Conservation (phyloP, 192 early-diverging fungal genomes). For the Mortierella alpina region DNA sequence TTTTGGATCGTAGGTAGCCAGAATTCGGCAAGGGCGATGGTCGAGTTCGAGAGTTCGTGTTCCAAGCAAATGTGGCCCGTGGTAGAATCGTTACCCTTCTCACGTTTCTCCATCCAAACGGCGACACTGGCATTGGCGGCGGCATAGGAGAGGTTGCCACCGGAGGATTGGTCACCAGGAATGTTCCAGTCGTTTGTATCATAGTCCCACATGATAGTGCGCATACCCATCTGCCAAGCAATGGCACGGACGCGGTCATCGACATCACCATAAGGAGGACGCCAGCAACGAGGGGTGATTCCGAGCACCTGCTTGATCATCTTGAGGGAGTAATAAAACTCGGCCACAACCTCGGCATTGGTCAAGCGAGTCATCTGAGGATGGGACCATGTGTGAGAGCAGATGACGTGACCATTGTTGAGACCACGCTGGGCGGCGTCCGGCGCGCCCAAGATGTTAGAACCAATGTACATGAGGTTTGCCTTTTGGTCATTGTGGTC, state of each 20-base stretch:
- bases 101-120: slow-evolving; percentile 43
- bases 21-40: slow-evolving; percentile 48
- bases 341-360: slow-evolving; percentile 55
- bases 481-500: slow-evolving; percentile 51
- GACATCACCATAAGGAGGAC: slow-evolving; percentile 64
- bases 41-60: slow-evolving; percentile 56
- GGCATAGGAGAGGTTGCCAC: slow-evolving; percentile 33
- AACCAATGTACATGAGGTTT: slow-evolving; percentile 53
- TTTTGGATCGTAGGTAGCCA: slow-evolving; percentile 53
- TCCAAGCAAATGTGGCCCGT: slow-evolving; percentile 49
- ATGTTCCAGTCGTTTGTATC: slow-evolving; percentile 56
- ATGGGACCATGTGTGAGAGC: slow-evolving; percentile 66
- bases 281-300: slow-evolving; percentile 54
- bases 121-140: slow-evolving; percentile 48
- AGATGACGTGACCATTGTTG: slow-evolving; percentile 62
- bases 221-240: slow-evolving; percentile 60
- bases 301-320: slow-evolving; percentile 56
- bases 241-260: slow-evolving; percentile 64
- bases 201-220: slow-evolving; percentile 22
- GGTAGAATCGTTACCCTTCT: slow-evolving; percentile 37
- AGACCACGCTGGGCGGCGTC: too few species aligned
- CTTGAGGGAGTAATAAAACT: too few species aligned
- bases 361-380: slow-evolving; percentile 50
- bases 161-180: slow-evolving; percentile 30
- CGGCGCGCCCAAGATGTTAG: slow-evolving; percentile 49